Evolutionary conservation across 1,284 basidiomycete species (phyloP), one percentile per base, ranked within the genome.

Genomic region (Austroboletus niveus): DNA sequence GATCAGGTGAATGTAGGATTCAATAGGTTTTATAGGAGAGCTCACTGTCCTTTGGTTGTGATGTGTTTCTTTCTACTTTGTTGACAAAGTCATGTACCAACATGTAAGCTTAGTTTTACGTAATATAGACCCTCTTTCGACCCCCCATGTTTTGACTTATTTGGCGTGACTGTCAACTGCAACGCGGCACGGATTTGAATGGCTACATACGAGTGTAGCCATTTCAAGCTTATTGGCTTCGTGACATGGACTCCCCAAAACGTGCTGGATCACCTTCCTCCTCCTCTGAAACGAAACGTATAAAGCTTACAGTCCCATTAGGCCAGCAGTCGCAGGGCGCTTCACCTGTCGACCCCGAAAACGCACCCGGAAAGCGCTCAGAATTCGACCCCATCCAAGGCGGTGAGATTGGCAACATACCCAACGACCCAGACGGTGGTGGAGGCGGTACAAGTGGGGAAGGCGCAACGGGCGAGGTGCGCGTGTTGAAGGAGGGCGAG

Each of bases 381-480:
- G 87, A 90, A 65, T 78, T 87, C 49, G 88, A 90, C 59, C 87
- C 87, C 49, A 76, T 90, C 46, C 76, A 79, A 54, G 80, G 80
- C 42, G 77, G 78, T 15, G 88, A 90, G 60, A 79, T 90, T 60
- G 85, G 78, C 46, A 90, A 90, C 70, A 69, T 90, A 27, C 80
- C 80, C 14, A 75, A 82, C 15, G 75, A 75, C 39, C 63, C 76
- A 29, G 71, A 62, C 24, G 54, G 73, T 29, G 51, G 72, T 1
- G 78, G 78, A 24, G 75, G 71, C 2, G 69, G 53, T 1, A 27
- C 49, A n/a, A 42, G 73, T 4, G 74, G 78, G 15, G 79, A 80
- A 45, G 76, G 72, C 15, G 75, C 76, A 40, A 9, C 52, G 1
- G 56, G 48, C 27, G 58, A 66, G 55, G 74, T 81, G 34, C 78